These are phyloP conservation scores for Vaccinium darrowii DNA, from an alignment of 148 eudicot species.

Conservation along the genomic window DNA sequence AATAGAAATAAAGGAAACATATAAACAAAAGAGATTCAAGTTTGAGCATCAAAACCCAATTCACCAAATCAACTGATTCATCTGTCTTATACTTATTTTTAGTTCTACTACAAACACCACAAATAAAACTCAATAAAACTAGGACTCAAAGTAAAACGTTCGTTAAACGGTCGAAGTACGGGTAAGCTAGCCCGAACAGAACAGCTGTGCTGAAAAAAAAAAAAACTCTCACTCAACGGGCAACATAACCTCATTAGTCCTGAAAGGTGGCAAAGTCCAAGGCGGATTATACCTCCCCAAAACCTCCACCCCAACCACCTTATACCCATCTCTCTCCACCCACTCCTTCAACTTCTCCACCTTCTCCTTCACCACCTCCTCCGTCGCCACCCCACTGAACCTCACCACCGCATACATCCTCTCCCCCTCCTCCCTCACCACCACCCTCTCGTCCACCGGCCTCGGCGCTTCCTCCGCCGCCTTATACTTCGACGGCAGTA, in stretches of 20 bases:
- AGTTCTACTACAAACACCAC: background rate
- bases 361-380: slow-evolving; percentile 57
- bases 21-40: background rate
- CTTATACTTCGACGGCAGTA: slow-evolving; percentile 57
- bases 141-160: background rate
- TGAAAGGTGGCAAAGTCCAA: slow-evolving; percentile 69
- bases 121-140: background rate
- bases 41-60: background rate
- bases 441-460: slow-evolving; percentile 88
- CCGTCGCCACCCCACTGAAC: slow-evolving; percentile 62
- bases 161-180: slow-evolving; percentile 34
- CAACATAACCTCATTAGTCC: slow-evolving; percentile 80
- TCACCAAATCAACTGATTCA: background rate
- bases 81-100: background rate
- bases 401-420: slow-evolving; percentile 69
- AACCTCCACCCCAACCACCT: slow-evolving; percentile 46
- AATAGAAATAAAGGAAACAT: background rate
- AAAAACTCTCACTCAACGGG: slow-evolving; percentile 42
- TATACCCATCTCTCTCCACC: slow-evolving; percentile 69
- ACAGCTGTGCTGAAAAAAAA: too few relatives aligned
- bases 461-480: slow-evolving; percentile 66
- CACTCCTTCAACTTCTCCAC: slow-evolving; percentile 40
- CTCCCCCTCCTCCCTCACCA: slow-evolving; percentile 62
- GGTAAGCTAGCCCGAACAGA: too few relatives aligned
- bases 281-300: slow-evolving; percentile 87